Evolutionary conservation across 163 green algal species (phyloP).

Genomic region (Chlorella variabilis): DNA sequence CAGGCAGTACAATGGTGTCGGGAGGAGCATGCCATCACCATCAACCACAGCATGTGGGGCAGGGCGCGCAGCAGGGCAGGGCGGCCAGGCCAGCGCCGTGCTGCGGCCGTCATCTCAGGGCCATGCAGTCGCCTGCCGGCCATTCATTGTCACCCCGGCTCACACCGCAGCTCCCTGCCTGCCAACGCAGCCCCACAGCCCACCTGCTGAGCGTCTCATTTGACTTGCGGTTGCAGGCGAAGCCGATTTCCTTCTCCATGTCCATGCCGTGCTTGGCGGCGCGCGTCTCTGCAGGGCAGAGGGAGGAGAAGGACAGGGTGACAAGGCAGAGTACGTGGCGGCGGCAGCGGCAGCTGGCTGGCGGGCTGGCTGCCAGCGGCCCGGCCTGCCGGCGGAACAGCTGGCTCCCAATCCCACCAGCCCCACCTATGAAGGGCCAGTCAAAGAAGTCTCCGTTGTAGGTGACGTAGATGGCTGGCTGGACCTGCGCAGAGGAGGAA

Average conservation of each 20-base stretch:
- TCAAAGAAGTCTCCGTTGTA: slow-evolving; percentile 99
- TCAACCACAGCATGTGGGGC: neutral
- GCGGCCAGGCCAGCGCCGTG: too few species aligned
- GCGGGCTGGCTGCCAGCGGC: too few species aligned
- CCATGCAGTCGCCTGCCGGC: too few species aligned
- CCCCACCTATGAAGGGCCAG: slow-evolving; percentile 92
- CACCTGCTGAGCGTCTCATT: slow-evolving; percentile 59
- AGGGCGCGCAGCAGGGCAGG: too few species aligned
- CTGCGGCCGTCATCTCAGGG: too few species aligned
- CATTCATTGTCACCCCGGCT: too few species aligned
- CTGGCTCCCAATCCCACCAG: neutral
- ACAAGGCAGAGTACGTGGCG: too few species aligned
- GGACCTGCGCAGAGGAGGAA: slow-evolving; percentile 51
- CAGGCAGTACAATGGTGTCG: neutral
- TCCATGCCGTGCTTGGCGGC: slow-evolving; percentile 79
- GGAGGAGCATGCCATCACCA: neutral
- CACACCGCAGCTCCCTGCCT: too few species aligned
- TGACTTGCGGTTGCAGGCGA: slow-evolving; percentile 62
- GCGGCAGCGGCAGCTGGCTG: too few species aligned
- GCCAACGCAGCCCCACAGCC: too few species aligned
- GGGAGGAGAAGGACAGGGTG: neutral
- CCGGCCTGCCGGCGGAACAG: too few species aligned
- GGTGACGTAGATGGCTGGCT: slow-evolving; percentile 96
- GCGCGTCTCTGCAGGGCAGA: slow-evolving; percentile 64
- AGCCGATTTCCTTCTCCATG: slow-evolving; percentile 89